Percentiles rank a stretch among this genome's conserved stretches.
Conservation (phyloP, 2,329 filamentous ascomycete genomes). For the Cercospora sp. region DNA sequence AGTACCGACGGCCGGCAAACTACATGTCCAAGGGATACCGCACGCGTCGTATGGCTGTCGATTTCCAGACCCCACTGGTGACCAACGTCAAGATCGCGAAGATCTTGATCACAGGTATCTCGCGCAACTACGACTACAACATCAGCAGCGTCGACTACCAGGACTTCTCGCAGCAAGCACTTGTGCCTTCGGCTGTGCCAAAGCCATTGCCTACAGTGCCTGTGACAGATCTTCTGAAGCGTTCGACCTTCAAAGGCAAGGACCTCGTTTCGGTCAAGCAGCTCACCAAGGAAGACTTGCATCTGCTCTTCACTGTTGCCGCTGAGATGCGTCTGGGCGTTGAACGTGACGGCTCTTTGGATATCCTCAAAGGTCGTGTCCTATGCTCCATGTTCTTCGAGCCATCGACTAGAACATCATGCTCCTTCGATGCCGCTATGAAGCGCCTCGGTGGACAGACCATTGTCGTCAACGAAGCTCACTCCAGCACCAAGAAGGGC, state of each 20-base stretch:
- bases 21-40: slow-evolving; percentile 99
- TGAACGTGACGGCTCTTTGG: slow-evolving; percentile 84
- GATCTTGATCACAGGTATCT: slow-evolving; percentile 90
- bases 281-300: slow-evolving; percentile 83
- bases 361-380: slow-evolving; percentile 81
- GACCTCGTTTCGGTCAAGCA: slow-evolving; percentile 91
- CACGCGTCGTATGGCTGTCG: slow-evolving; percentile 95
- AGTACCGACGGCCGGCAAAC: slow-evolving; percentile 92
- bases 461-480: slow-evolving; percentile 75
- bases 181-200: slow-evolving; percentile 34
- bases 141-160: slow-evolving; percentile 86
- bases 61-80: slow-evolving; percentile 93
- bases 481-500: slow-evolving; percentile 90
- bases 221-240: slow-evolving; percentile 71
- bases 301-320: slow-evolving; percentile 91
- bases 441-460: slow-evolving; percentile 91
- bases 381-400: slow-evolving; percentile 96
- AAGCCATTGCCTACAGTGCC: slow-evolving; percentile 55
- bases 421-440: slow-evolving; percentile 97
- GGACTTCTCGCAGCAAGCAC: slow-evolving; percentile 61
- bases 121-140: slow-evolving; percentile 81
- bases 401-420: slow-evolving; percentile 91
- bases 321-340: slow-evolving; percentile 97
- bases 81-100: slow-evolving; percentile 99
- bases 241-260: slow-evolving; percentile 83